Evolutionary conservation across 129 eudicot species (phyloP), one percentile per base, ranked within the genome.

Genomic region (Chrysanthemum lavandulifolium): DNA sequence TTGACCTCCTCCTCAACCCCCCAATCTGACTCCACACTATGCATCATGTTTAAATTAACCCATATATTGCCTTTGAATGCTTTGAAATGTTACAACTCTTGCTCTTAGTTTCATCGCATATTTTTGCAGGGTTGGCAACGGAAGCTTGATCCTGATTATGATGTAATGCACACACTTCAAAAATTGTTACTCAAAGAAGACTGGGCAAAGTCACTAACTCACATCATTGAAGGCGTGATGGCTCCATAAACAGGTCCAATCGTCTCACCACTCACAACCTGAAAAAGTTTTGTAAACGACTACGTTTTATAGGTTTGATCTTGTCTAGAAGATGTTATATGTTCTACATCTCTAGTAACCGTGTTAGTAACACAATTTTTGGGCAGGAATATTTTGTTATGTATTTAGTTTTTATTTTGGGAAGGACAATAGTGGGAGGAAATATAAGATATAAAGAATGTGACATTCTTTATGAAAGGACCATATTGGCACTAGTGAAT

Each of bases 121-220:
- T 50, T 9, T 31, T 23, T 69, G 69, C 27, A 92, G 98, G 98
- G 98, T 63, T 92, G 98, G 96, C 98, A 92, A 77, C 73, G 95
- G 77, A 92, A 92, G 89, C 96, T 92, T 65, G 96, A 92, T 70
- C 98, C 98, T 0, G 91, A 85, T 48, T 92, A 92, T 2, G 91
- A 92, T 58, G 87, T 92, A 62, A 89, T 92, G 98, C 82, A 82
- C 56, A 92, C 98, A 1, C 85, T 92, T 15, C 98, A 87, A 80
- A 86, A 94, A 1, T 77, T 92, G 82, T 82, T 92, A 16, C 84
- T 92, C 10, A 92, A 84, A 85, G 88, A 83, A 29, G 89, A 92
- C 67, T 85, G 98, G 98, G 96, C 96, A 14, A 73, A 85, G 67
- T 92, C 96, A 13, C 91, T 92, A 67, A 76, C 96, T 76, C 87